Evolutionary conservation across 2,329 filamentous ascomycete species (phyloP).

Genomic region (Aureobasidium sp.): DNA sequence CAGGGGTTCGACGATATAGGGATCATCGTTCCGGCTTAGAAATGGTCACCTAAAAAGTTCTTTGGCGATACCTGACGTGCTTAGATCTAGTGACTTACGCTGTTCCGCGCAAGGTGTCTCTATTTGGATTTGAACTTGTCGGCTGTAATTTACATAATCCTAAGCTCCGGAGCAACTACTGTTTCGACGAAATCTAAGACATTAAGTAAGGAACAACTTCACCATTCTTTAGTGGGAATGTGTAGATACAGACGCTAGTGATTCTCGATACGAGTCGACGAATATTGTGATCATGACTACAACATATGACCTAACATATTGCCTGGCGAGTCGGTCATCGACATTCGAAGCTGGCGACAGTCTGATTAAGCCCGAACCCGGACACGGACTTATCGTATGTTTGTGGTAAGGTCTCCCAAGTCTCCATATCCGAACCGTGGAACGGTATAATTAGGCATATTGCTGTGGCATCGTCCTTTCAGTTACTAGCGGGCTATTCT

Average conservation of each 20-base stretch:
- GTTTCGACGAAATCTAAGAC: not conserved
- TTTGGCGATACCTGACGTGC: not conserved
- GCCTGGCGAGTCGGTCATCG: not conserved
- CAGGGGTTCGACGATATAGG: too few relatives aligned
- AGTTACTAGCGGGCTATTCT: not conserved
- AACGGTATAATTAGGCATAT: not conserved
- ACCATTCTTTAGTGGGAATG: not conserved
- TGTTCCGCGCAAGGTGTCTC: not conserved
- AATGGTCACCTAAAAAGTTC: not conserved
- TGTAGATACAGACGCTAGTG: not conserved
- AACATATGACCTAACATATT: not conserved
- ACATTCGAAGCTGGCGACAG: constrained; percentile 1
- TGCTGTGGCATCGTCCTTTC: not conserved
- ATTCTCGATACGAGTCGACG: not conserved
- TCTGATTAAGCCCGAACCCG: not conserved
- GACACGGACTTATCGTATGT: not conserved
- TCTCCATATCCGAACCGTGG: not conserved
- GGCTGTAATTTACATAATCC: not conserved
- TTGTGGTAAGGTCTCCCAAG: not conserved
- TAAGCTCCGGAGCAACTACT: constrained; percentile 2
- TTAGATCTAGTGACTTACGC: not conserved
- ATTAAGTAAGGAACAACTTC: not conserved
- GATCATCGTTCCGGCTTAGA: too few relatives aligned
- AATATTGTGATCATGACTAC: constrained; percentile 1
- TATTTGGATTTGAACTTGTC: not conserved